Percentiles rank a stretch among this genome's conserved stretches.
phyloP scores from a whole-genome alignment of 179 eudicot genomes.

The Spinacia oleracea region DNA sequence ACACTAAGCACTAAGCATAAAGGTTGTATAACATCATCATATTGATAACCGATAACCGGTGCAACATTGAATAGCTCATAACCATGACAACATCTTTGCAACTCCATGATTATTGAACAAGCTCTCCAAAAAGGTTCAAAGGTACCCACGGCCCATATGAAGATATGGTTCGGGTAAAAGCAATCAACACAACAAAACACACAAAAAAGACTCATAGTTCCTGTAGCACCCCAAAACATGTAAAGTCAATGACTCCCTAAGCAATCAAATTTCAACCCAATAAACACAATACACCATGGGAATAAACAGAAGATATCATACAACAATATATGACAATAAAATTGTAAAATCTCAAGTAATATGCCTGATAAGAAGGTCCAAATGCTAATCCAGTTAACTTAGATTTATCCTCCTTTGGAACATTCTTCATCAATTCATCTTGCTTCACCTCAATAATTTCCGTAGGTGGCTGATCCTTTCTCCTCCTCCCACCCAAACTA shows the following conservation, averaged over 20 bases:
- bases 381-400: too few species aligned
- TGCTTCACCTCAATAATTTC: conserved; percentile 88
- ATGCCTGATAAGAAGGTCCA: conserved; percentile 93
- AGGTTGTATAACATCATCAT: not conserved
- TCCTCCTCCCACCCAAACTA: conserved; percentile 61
- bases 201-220: not conserved
- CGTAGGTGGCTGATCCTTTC: conserved; percentile 55
- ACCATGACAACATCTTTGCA: not conserved
- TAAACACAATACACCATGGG: not conserved
- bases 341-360: not conserved
- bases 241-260: not conserved
- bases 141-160: not conserved
- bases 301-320: too few species aligned
- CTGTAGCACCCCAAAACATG: not conserved
- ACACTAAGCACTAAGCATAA: not conserved
- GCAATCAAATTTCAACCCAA: not conserved
- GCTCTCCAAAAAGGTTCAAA: not conserved
- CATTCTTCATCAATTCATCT: conserved; percentile 86
- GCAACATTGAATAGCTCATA: not conserved
- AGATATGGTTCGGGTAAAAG: not conserved
- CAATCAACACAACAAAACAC: not conserved
- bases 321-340: not conserved
- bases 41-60: not conserved
- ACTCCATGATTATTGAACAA: not conserved
- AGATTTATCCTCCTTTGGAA: conserved; percentile 73